phyloP scores from a whole-genome alignment of 805 yeast species.

The Clavispora vitiphila region DNA sequence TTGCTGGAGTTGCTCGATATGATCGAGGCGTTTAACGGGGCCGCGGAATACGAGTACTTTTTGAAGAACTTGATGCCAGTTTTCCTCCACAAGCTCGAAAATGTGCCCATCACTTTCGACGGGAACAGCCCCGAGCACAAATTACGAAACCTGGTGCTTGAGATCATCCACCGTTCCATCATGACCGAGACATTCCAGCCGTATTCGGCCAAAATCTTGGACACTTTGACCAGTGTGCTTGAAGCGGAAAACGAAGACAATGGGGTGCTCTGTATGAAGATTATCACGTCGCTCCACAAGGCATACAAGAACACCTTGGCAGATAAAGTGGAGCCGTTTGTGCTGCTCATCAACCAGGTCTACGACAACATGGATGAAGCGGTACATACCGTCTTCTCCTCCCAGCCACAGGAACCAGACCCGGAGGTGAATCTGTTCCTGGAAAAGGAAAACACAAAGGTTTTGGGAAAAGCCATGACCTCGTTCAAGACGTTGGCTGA shows the following conservation, averaged over 20 bases:
- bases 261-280: conserved; percentile 86
- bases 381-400: conserved; percentile 64
- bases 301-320: conserved; percentile 65
- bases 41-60: conserved; percentile 77
- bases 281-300: conserved; percentile 79
- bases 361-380: conserved; percentile 76
- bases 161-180: conserved; percentile 74
- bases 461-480: conserved; percentile 60
- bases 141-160: conserved; percentile 69
- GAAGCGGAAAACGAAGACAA: conserved; percentile 89
- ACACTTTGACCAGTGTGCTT: conserved; percentile 53
- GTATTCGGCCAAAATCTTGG: conserved; percentile 56
- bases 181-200: conserved; percentile 79
- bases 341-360: conserved; percentile 67
- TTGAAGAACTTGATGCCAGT: conserved; percentile 66
- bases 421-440: conserved; percentile 28
- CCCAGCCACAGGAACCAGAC: not conserved
- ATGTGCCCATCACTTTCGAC: conserved; percentile 68
- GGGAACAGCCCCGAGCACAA: conserved; percentile 69
- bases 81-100: conserved; percentile 55
- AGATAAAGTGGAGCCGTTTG: conserved; percentile 73
- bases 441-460: conserved; percentile 43
- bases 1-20: conserved; percentile 83
- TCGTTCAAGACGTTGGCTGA: conserved; percentile 93
- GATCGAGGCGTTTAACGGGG: conserved; percentile 75